These are phyloP conservation scores for Quercus cerris DNA, from an alignment of 306 rosid species.

Conservation along the genomic window DNA sequence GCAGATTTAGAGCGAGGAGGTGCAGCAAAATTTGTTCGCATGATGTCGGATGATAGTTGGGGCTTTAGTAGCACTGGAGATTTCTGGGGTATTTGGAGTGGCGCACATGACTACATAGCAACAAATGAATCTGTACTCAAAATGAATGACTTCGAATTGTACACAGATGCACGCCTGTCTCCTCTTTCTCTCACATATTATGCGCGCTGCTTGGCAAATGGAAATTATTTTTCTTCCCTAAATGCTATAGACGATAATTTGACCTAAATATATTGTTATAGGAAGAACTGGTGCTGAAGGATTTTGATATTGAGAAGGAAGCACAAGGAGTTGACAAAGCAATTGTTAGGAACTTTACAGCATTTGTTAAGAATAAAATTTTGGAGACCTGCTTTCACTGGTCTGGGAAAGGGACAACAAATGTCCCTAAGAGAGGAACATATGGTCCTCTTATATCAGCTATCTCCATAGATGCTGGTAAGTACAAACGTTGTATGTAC, in stretches of 20 bases:
- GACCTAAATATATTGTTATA: slow-evolving; percentile 19
- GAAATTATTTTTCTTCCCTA: slow-evolving; percentile 2
- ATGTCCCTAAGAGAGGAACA: slow-evolving; percentile 35
- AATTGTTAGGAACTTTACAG: slow-evolving; percentile 30
- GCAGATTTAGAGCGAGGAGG: slow-evolving; percentile 52
- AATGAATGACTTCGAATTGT: slow-evolving; percentile 34
- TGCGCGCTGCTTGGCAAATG: slow-evolving; percentile 57
- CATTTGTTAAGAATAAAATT: slow-evolving; percentile 27
- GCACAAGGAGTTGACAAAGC: slow-evolving; percentile 40
- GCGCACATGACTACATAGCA: slow-evolving; percentile 21
- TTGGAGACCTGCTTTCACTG: slow-evolving; percentile 53
- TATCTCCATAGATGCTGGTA: slow-evolving; percentile 60
- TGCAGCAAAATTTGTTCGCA: slow-evolving; percentile 36
- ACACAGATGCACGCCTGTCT: slow-evolving; percentile 45
- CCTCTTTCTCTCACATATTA: slow-evolving; percentile 49
- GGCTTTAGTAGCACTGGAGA: slow-evolving; percentile 71
- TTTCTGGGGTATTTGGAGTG: slow-evolving; percentile 35
- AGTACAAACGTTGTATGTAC: background rate
- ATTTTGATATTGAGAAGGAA: slow-evolving; percentile 45
- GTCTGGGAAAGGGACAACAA: slow-evolving; percentile 71
- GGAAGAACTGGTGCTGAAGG: slow-evolving; percentile 41
- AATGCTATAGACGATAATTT: slow-evolving; percentile 3
- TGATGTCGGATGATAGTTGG: slow-evolving; percentile 25
- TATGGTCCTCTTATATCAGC: slow-evolving; percentile 73
- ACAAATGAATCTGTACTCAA: slow-evolving; percentile 20